phyloP scores from a whole-genome alignment of 78 protist genomes.

The Dictyostelium capitatum region DNA sequence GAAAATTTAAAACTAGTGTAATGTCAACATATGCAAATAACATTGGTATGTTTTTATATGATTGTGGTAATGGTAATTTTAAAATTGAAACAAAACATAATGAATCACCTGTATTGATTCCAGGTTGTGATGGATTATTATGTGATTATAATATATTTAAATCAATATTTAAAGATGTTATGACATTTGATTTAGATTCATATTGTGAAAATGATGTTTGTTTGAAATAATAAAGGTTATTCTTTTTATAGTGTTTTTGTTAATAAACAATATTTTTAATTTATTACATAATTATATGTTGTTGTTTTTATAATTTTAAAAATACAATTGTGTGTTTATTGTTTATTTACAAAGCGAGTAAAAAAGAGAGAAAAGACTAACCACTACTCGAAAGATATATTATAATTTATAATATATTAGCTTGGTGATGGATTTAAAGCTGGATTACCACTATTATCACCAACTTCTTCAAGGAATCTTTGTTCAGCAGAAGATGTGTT shows the following conservation, averaged over 20 bases:
- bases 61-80: slow-evolving; percentile 19
- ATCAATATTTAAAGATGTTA: not conserved
- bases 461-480: slow-evolving; percentile 50
- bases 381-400: no score
- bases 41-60: slow-evolving; percentile 38
- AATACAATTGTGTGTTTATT: no score
- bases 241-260: no score
- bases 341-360: no score
- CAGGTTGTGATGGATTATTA: slow-evolving; percentile 53
- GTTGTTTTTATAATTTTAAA: no score
- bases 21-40: slow-evolving; percentile 46
- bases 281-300: no score
- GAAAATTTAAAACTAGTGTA: slow-evolving; percentile 18
- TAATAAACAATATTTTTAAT: no score
- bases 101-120: slow-evolving; percentile 33
- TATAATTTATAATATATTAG: slow-evolving; percentile 11
- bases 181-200: slow-evolving; percentile 9
- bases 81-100: slow-evolving; percentile 45
- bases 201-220: not conserved
- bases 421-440: slow-evolving; percentile 72
- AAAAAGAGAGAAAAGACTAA: not conserved
- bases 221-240: no score
- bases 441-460: slow-evolving; percentile 58
- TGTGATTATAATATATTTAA: slow-evolving; percentile 18
- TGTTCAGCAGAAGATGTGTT: slow-evolving; percentile 30